Conservation (phyloP, 2,329 filamentous ascomycete genomes). For the Phyllosticta citrichinensis region DNA sequence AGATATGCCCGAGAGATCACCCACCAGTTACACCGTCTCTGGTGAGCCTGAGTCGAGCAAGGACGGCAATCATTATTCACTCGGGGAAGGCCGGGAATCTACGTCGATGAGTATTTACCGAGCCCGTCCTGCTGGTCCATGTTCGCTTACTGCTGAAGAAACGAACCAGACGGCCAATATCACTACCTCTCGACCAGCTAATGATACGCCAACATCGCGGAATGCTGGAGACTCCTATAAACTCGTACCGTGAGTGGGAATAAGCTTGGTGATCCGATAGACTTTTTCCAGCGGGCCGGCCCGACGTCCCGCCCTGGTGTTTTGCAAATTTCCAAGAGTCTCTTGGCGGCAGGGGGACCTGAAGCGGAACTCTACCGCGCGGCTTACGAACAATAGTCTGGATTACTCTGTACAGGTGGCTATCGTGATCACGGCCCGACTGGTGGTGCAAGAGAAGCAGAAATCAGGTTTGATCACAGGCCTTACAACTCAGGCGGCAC, state of each 20-base stretch:
- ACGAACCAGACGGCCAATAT: neutral
- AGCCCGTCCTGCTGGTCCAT: neutral
- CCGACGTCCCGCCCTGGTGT: neutral
- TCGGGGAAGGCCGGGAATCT: neutral
- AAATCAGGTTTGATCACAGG: neutral
- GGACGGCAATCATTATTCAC: neutral
- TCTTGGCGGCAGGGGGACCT: neutral
- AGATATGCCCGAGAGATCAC: neutral
- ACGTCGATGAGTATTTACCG: neutral
- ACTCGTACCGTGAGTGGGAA: neutral
- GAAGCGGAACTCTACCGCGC: neutral
- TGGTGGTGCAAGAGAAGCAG: neutral
- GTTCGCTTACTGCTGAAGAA: neutral
- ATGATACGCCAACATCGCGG: neutral
- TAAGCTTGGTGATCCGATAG: neutral
- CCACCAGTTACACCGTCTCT: neutral
- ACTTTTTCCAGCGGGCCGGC: neutral
- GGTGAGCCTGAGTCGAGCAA: neutral
- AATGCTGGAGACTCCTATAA: neutral
- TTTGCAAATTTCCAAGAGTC: neutral
- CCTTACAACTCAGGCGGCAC: neutral
- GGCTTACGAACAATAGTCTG: neutral
- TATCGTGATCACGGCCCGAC: neutral
- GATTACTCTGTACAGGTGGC: neutral
- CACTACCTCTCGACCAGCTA: neutral